Evolutionary conservation across 352 stramenopile genomes (phyloP), one percentile per base, ranked within the genome.

Genomic region (Nothophytophthora sp.): DNA sequence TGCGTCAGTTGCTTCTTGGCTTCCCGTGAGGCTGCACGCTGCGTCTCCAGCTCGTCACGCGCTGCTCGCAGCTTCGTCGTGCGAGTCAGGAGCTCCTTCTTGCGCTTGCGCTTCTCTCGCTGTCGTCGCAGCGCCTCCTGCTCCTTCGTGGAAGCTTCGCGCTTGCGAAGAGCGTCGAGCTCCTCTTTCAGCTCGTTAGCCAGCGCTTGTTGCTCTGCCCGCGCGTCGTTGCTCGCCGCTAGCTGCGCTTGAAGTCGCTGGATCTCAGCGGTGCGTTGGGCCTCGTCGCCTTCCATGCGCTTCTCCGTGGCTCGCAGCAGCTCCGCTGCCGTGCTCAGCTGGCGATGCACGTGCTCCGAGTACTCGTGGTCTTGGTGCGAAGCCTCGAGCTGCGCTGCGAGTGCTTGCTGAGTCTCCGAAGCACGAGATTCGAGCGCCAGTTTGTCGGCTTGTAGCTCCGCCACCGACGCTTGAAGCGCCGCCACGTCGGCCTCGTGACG

Each of bases 401-500:
- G 29, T 19, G 50, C 45, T 27, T 64, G 40, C n/a, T 70, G 55
- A 8, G 18, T 25, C 10, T 72, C 41, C 13, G 29, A 35, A 3
- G 67, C 50, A 9, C 58, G 40, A 3, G 19, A 30, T 30, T 75
- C 51, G 3, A 89, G 58, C 13, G 63, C 56, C 1, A 62, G 28
- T 30, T 85, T 88, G n/a, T 67, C 49, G 0, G 32, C 53, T 28
- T 80, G 65, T 30, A 86, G 45, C 13, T 56, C 18, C 4, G 49
- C 49, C 29, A 85, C 67, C 6, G 70, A 76, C 24, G 43, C 35
- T 39, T 85, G 63, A 16, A 89, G 55, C 1, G 69, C 57, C 5
- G 66, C 44, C 16, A 91, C 78, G 28, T 88, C 81, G 25, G 70
- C 65, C 46, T 91, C 81, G 44, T 91, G 81, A 18, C 78, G 73